Base-by-base conservation (phyloP, 306 rosid species). In the cucumber (Cucumis sativus) region DNA sequence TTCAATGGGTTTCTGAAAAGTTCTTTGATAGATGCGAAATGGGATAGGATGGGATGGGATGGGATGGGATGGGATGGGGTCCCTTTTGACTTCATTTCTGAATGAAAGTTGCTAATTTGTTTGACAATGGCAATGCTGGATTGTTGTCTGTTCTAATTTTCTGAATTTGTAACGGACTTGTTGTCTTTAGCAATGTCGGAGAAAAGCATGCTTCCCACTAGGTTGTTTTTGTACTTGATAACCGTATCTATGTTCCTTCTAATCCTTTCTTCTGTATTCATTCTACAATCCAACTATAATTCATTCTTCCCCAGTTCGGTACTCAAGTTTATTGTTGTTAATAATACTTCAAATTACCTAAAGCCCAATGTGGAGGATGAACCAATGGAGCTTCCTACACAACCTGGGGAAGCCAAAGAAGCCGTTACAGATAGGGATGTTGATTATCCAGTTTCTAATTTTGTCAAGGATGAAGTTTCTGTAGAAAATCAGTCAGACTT, bases 231-330 rank as follows among this genome's bases (percentile, higher is more conserved):
- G 67, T 91, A 83, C 58, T 78, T 95, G 72, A 88, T 92, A 80
- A 25, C 83, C 33, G 67, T 92, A 55, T 92, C 96, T 18, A 45
- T 88, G 90, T 86, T 91, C 81, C 93, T 95, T 80, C 83, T 95
- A 82, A 79, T 92, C 71, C 15, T 91, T 78, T 95, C 97, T 74
- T 89, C 91, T 13, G 43, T 87, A 37, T 92, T 91, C 86, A 91
- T 92, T 51, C 89, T 94, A 60, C 97, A 88, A 80, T 88, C 83
- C 82, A 80, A 89, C 78, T 84, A 79, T 71, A 85, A 78, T 81
- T 88, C 98, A 25, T 82, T 89, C 58, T 75, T 89, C 65, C 95
- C 97, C 74, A 85, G 84, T 78, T 90, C 98, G 35, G 92, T 96
- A 33, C 86, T 92, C 65, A 85, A 88, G 87, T 89, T 85, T 49